phyloP scores from a whole-genome alignment of 225 moss, liverwort and hornwort species.

The Pleurozium schreberi region DNA sequence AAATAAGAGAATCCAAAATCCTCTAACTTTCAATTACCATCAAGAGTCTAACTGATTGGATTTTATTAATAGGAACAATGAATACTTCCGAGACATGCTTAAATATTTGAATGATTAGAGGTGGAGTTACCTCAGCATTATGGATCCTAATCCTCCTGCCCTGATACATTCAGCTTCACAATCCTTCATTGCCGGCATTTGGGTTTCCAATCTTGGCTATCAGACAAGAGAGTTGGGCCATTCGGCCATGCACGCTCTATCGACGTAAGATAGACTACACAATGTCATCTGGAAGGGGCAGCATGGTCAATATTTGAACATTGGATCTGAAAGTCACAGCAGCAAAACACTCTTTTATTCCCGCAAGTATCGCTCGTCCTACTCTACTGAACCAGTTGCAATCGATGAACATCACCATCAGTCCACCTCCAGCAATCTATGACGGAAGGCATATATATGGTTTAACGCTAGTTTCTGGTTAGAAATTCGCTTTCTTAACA shows the following conservation, averaged over 20 bases:
- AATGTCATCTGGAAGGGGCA: background rate
- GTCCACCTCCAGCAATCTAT: background rate
- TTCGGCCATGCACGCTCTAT: no score
- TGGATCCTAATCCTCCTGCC: background rate
- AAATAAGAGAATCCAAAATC: background rate
- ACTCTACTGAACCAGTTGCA: background rate
- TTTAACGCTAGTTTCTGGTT: background rate
- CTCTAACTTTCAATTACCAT: background rate
- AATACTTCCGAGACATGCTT: background rate
- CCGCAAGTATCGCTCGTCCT: background rate
- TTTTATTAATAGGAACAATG: no score
- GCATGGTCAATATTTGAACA: background rate
- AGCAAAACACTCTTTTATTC: background rate
- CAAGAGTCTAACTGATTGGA: background rate
- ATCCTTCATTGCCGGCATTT: no score
- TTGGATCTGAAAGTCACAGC: background rate
- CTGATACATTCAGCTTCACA: background rate
- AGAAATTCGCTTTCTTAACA: background rate
- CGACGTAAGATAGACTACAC: background rate
- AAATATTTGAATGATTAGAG: background rate
- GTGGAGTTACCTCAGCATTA: background rate
- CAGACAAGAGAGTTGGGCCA: background rate
- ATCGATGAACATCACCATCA: background rate
- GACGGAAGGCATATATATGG: background rate
- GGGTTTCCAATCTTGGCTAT: background rate